Evolutionary conservation across 495 filamentous ascomycete genomes (phyloP).

Genomic region (Podospora didyma): DNA sequence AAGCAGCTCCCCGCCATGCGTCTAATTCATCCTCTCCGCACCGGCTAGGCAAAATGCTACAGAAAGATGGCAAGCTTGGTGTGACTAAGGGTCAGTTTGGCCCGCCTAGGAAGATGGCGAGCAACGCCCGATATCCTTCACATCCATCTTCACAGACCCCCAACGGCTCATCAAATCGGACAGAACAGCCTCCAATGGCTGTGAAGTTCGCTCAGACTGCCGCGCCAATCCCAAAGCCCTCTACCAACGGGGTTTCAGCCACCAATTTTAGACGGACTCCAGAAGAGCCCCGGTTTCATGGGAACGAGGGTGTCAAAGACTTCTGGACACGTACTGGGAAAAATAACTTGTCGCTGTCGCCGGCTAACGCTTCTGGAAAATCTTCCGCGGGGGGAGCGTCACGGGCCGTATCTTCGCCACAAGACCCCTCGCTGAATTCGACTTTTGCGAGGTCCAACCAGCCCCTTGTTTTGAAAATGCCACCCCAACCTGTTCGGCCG

Average conservation of each 20-base stretch:
- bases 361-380: neutral
- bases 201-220: no score
- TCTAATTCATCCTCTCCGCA: neutral
- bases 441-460: neutral
- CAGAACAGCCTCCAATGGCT: no score
- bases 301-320: neutral
- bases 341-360: neutral
- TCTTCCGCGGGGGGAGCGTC: neutral
- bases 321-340: neutral
- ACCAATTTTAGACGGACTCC: neutral
- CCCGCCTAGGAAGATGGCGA: slow-evolving; percentile 7
- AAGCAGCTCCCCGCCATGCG: neutral
- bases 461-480: neutral
- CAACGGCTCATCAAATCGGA: neutral
- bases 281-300: neutral
- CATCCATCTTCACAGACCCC: neutral
- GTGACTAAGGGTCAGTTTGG: neutral
- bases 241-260: neutral
- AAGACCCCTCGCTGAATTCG: neutral
- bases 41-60: neutral
- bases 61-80: neutral
- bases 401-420: neutral
- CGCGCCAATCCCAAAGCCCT: no score
- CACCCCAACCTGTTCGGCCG: no score
- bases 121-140: neutral